A percentile compares a stretch with the other conserved stretches of the same genome.
phyloP scores from a whole-genome alignment of 352 stramenopile species.

The Phytophthora megakarya region DNA sequence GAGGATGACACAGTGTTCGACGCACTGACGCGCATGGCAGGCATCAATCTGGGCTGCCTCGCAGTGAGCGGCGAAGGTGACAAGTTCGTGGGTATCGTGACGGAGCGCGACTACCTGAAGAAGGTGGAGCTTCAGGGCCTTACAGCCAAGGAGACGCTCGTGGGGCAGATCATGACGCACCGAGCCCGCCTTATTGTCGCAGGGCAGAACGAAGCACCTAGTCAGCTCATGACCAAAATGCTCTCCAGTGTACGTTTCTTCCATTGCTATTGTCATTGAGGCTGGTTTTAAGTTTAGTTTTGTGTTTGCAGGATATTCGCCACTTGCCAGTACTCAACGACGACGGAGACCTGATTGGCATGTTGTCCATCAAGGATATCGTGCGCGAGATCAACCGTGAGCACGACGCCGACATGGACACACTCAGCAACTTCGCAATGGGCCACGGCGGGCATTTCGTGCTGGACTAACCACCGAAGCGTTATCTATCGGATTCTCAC shows the following conservation, averaged over 20 bases:
- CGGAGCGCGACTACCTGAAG: conserved; percentile 95
- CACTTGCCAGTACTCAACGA: conserved; percentile 95
- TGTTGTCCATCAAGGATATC: conserved; percentile 96
- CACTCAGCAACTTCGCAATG: conserved; percentile 77
- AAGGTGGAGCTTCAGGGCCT: conserved; percentile 95
- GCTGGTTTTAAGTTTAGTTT: not conserved
- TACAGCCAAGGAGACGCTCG: conserved; percentile 80
- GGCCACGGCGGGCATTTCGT: conserved; percentile 84
- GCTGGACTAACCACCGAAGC: conserved; percentile 49
- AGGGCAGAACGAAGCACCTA: conserved; percentile 83
- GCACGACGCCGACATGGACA: conserved; percentile 81
- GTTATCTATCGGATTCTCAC: too few species aligned
- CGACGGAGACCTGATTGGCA: conserved; percentile 88
- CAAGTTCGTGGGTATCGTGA: conserved; percentile 92
- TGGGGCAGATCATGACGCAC: conserved; percentile 96
- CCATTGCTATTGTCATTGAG: not conserved
- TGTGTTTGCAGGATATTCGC: conserved; percentile 81
- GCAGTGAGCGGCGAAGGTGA: conserved; percentile 88
- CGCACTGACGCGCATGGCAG: conserved; percentile 94
- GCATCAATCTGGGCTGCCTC: conserved; percentile 93
- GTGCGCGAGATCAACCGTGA: conserved; percentile 87
- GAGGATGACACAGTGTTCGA: conserved; percentile 94
- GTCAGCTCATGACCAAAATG: conserved; percentile 96
- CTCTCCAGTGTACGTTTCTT: conserved; percentile 80
- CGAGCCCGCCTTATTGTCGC: conserved; percentile 91